Percentiles rank a stretch among this genome's conserved stretches.
Conservation (phyloP, 2,329 filamentous ascomycete genomes). For the Fusarium beomiforme region DNA sequence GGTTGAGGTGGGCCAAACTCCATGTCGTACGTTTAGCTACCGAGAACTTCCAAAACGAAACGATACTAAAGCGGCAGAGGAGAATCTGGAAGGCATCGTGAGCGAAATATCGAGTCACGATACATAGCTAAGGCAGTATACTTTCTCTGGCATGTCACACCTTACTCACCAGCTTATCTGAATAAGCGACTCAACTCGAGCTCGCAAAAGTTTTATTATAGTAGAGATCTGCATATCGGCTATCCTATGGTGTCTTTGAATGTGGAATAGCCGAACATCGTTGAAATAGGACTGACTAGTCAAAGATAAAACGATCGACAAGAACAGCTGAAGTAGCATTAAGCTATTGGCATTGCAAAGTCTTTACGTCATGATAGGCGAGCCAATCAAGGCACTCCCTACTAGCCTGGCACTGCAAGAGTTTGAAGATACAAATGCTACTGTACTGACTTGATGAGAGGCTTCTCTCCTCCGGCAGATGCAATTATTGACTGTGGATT, state of each 20-base stretch:
- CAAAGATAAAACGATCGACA: conserved; percentile 18
- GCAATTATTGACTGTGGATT: conserved; percentile 6
- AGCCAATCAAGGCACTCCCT: conserved; percentile 9
- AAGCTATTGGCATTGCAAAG: background rate
- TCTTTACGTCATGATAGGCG: conserved; percentile 18
- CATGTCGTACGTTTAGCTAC: background rate
- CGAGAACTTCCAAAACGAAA: background rate
- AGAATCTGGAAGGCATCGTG: conserved; percentile 1
- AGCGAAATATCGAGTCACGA: background rate
- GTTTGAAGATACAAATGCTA: background rate
- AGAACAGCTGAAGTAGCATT: background rate
- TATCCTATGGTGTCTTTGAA: conserved; percentile 4
- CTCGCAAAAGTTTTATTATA: background rate
- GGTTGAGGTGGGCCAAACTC: background rate
- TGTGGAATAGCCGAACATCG: background rate
- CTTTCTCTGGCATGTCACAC: background rate
- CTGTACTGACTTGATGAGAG: background rate
- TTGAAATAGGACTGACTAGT: conserved; percentile 5
- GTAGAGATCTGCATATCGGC: background rate
- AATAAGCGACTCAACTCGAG: background rate
- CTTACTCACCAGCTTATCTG: background rate
- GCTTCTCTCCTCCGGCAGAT: background rate
- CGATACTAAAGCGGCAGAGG: background rate
- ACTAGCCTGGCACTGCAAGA: background rate
- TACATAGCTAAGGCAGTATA: too few species aligned